These are phyloP conservation scores for Eragrostis curvula DNA, from an alignment of 176 grass and related monocot genomes.

Conservation along the genomic window DNA sequence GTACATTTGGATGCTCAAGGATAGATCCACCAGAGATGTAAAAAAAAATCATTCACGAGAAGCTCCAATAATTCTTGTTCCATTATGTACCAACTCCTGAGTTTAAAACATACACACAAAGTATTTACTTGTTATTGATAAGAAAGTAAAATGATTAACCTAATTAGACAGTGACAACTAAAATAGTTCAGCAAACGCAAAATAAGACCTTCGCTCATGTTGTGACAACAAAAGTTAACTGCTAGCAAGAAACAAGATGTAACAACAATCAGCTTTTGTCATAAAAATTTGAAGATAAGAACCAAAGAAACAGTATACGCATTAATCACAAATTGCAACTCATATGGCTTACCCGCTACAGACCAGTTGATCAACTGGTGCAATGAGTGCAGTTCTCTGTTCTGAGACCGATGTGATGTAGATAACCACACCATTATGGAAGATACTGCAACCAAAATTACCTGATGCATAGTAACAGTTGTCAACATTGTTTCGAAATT, in stretches of 20 bases:
- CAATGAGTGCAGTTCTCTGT: constrained; percentile 72
- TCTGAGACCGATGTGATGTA: constrained; percentile 78
- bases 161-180: not conserved
- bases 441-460: constrained; percentile 76
- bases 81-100: not conserved
- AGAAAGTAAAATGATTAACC: not conserved
- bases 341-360: constrained; percentile 59
- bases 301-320: constrained; percentile 8
- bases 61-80: not conserved
- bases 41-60: not conserved
- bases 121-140: not conserved
- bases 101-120: not conserved
- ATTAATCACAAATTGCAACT: constrained; percentile 35
- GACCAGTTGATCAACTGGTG: constrained; percentile 94
- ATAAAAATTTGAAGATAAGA: not conserved
- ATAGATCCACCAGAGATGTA: not conserved
- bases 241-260: not conserved
- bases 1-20: not conserved
- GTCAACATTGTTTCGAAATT: constrained; percentile 30
- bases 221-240: not conserved
- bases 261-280: constrained; percentile 12
- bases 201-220: constrained; percentile 4
- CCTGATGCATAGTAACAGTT: constrained; percentile 49
- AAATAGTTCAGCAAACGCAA: not conserved
- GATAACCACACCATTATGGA: constrained; percentile 91